Evolutionary conservation across 2,329 filamentous ascomycete species (phyloP), one percentile per base, ranked within the genome.

Genomic region (Ambrosiella cleistominuta): DNA sequence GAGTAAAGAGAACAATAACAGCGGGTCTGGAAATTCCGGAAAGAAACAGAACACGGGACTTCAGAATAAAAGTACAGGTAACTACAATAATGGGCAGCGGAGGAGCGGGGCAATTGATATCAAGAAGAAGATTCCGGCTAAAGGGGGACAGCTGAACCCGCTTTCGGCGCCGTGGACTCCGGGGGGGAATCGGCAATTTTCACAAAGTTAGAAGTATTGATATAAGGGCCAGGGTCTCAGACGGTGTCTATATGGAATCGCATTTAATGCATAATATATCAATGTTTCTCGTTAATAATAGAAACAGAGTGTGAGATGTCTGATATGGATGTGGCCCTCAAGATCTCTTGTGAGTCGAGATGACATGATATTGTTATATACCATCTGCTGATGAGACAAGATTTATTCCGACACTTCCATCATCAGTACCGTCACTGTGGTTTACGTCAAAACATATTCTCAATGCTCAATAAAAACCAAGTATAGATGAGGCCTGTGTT

Each of bases 401-500:
- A 27, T 27, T 27, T 3, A 27, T 27, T 5, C 27, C 27, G 27
- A 27, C 4, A 27, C 4, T 27, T 27, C 27, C 27, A 27, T 27
- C 3, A 27, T 27, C 27, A 27, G 4, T 27, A 5, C 27, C 3
- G 3, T 27, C 27, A 27, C 4, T 5, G 27, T 27, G 27, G 3
- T 27, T 27, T 47, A 47, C 5, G 19, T 47, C 44, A 42, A n/a
- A 42, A 42, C 11, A 42, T 8, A 42, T 42, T 42, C 17, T 27
- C 27, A 12, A 51, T 51, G 47, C 47, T 47, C 27, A 51, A 51
- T 51, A n/a, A 51, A 27, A 51, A n/a, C 27, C 47, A 50, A 9
- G 15, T 9, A n/a, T 52, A 40, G 45, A 52, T 47, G 56, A 57
- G 56, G 56, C 56, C 56, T 57, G 45, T 52, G 42, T 49, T 57